These are phyloP conservation scores for Maudiozyma turicensis DNA, from an alignment of 805 yeast species.

Conservation along the genomic window DNA sequence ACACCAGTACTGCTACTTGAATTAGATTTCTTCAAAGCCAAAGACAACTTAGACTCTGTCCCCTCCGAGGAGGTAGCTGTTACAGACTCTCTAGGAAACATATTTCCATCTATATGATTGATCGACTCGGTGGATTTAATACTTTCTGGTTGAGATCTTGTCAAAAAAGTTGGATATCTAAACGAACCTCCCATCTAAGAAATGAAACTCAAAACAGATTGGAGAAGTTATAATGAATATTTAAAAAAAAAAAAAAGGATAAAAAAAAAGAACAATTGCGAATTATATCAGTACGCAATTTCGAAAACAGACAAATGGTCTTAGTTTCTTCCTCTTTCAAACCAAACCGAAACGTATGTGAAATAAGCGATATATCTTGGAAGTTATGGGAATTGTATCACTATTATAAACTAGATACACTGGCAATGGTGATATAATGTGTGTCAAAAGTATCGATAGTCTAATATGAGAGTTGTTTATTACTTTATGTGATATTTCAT, in stretches of 20 bases:
- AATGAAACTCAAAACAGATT: neutral
- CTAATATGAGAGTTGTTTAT: no score
- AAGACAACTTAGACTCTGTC: conserved; percentile 17
- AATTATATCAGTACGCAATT: no score
- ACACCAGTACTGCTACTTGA: neutral
- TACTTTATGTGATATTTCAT: no score
- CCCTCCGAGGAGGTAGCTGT: neutral
- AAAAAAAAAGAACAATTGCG: no score
- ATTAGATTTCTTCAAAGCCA: conserved; percentile 14
- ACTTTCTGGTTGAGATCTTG: neutral
- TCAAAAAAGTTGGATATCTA: conserved; percentile 3
- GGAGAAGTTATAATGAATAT: neutral
- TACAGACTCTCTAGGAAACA: conserved; percentile 1
- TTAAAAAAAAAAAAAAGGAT: neutral
- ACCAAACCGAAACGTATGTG: no score
- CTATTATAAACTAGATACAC: no score
- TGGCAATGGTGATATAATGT: no score
- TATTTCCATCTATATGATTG: neutral
- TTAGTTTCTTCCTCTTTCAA: no score
- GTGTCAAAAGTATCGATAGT: no score
- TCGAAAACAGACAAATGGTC: no score
- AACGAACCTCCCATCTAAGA: conserved; percentile 2
- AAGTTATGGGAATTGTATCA: no score
- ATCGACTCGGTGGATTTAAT: neutral
- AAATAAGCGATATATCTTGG: no score